phyloP scores from a whole-genome alignment of 2,329 filamentous ascomycete genomes.

The Pestalotiopsis sp. region DNA sequence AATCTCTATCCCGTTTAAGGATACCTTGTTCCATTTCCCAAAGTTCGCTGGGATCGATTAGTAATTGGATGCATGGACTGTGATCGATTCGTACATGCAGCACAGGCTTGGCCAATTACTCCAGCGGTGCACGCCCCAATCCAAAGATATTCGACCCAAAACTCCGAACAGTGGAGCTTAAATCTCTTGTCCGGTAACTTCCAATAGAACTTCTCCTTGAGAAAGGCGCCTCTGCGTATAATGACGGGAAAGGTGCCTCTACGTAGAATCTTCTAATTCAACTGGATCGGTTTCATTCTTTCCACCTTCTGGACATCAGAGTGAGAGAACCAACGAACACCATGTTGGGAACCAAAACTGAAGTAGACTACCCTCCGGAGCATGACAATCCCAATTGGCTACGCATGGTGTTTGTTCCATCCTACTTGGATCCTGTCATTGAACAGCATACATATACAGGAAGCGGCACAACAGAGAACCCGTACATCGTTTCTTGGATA shows the following conservation, averaged over 20 bases:
- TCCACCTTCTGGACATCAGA: background rate
- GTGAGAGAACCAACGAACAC: background rate
- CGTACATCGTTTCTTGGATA: constrained; percentile 54
- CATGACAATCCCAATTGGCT: background rate
- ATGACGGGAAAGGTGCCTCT: background rate
- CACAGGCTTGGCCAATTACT: background rate
- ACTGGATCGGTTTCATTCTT: background rate
- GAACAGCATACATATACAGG: background rate
- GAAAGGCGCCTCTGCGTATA: background rate
- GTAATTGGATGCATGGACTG: background rate
- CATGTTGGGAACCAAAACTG: background rate
- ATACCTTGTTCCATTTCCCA: background rate
- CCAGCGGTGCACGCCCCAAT: background rate
- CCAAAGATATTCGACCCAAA: background rate
- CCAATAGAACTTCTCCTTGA: background rate
- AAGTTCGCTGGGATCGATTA: background rate
- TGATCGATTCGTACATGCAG: background rate
- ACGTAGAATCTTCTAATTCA: background rate
- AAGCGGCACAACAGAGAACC: constrained; percentile 34
- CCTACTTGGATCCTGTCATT: background rate
- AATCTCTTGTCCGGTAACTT: background rate
- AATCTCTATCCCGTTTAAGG: background rate
- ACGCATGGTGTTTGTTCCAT: background rate
- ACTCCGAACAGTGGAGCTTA: background rate
- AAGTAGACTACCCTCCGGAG: background rate